These are phyloP conservation scores for Phytophthora kernoviae DNA, from an alignment of 352 stramenopile species.

Conservation along the genomic window DNA sequence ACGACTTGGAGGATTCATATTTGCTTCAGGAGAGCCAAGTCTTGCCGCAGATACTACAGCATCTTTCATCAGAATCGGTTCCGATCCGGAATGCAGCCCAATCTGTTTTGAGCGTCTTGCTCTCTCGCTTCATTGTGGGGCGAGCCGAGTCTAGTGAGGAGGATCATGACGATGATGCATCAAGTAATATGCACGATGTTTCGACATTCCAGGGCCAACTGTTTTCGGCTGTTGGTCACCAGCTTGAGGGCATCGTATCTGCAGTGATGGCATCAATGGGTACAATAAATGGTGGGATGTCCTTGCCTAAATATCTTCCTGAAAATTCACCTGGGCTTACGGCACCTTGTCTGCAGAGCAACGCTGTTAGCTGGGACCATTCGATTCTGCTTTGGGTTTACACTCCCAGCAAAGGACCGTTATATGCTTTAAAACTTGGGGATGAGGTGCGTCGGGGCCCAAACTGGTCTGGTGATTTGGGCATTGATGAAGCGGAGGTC, in stretches of 20 bases:
- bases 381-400: slow-evolving; percentile 83
- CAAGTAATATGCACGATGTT: slow-evolving; percentile 34
- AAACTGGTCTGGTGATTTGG: slow-evolving; percentile 37
- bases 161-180: slow-evolving; percentile 4
- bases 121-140: slow-evolving; percentile 65
- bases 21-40: slow-evolving; percentile 71
- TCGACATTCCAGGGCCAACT: slow-evolving; percentile 71
- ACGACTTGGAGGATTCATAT: slow-evolving; percentile 76
- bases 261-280: slow-evolving; percentile 17
- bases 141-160: slow-evolving; percentile 26
- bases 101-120: slow-evolving; percentile 55
- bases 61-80: slow-evolving; percentile 51
- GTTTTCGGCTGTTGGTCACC: slow-evolving; percentile 66
- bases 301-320: slow-evolving; percentile 42
- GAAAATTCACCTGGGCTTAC: slow-evolving; percentile 47
- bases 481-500: slow-evolving; percentile 23
- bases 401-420: slow-evolving; percentile 35
- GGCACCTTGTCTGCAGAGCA: slow-evolving; percentile 31
- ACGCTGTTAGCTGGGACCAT: slow-evolving; percentile 66
- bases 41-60: slow-evolving; percentile 52
- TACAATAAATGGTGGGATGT: neutral
- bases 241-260: slow-evolving; percentile 60
- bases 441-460: slow-evolving; percentile 70
- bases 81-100: slow-evolving; percentile 60
- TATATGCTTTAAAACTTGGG: slow-evolving; percentile 70